Conservation (phyloP, 2,329 filamentous ascomycete species). For the Penicillium digitatum region DNA sequence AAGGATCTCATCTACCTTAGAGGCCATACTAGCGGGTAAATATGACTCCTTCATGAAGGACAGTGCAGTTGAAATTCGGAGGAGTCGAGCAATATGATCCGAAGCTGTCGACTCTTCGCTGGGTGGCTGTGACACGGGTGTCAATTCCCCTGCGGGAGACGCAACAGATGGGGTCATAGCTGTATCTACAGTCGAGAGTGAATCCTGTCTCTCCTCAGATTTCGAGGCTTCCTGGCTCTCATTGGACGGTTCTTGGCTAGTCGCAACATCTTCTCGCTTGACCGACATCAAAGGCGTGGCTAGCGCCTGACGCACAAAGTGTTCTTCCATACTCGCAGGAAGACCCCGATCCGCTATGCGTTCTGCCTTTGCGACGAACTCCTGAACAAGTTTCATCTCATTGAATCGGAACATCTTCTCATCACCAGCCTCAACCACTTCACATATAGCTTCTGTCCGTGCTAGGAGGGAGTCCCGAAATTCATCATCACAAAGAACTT, state of each 20-base stretch:
- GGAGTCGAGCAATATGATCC: slow-evolving; percentile 41
- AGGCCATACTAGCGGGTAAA: slow-evolving; percentile 39
- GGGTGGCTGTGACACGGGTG: slow-evolving; percentile 37
- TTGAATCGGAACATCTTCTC: slow-evolving; percentile 82
- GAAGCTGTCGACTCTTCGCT: slow-evolving; percentile 29
- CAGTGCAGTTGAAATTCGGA: slow-evolving; percentile 49
- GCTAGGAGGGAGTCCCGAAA: slow-evolving; percentile 53
- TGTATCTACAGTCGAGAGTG: slow-evolving; percentile 33
- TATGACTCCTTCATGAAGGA: slow-evolving; percentile 51
- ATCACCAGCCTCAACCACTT: slow-evolving; percentile 75
- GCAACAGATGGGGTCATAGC: slow-evolving; percentile 36
- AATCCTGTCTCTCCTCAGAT: slow-evolving; percentile 28
- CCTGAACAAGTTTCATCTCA: slow-evolving; percentile 62
- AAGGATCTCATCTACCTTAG: slow-evolving; percentile 39
- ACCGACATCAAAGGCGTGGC: slow-evolving; percentile 71
- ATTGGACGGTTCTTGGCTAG: slow-evolving; percentile 24
- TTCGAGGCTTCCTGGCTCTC: slow-evolving; percentile 25
- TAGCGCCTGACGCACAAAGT: slow-evolving; percentile 71
- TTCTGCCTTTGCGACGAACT: slow-evolving; percentile 68
- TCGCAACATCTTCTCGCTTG: slow-evolving; percentile 51
- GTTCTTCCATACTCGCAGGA: slow-evolving; percentile 78
- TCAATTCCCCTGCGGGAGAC: slow-evolving; percentile 39
- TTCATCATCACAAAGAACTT: slow-evolving; percentile 38
- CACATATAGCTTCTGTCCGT: slow-evolving; percentile 69
- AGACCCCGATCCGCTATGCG: slow-evolving; percentile 62